These are phyloP conservation scores for Gomphus bonarii DNA, from an alignment of 1,284 basidiomycete species.

Conservation along the genomic window DNA sequence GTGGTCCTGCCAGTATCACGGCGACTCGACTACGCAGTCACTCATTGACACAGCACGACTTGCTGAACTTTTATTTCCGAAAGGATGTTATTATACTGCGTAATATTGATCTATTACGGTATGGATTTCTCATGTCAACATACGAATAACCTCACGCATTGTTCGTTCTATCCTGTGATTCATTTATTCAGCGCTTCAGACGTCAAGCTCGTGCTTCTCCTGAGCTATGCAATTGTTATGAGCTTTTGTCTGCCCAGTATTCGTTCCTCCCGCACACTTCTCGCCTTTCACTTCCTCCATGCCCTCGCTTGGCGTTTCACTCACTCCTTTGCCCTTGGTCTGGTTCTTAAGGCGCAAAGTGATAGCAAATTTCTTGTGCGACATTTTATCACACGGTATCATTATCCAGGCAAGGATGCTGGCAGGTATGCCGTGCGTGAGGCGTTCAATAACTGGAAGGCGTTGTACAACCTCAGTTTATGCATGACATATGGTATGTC, in stretches of 20 bases:
- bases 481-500: slow-evolving; percentile 87
- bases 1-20: slow-evolving; percentile 11
- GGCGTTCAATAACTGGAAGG: slow-evolving; percentile 93
- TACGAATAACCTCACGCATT: not conserved
- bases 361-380: slow-evolving; percentile 83
- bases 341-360: slow-evolving; percentile 77
- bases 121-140: slow-evolving; percentile 16
- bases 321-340: slow-evolving; percentile 84
- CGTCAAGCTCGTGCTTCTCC: slow-evolving; percentile 50
- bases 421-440: slow-evolving; percentile 74
- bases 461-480: slow-evolving; percentile 84
- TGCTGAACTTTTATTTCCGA: slow-evolving; percentile 85
- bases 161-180: slow-evolving; percentile 7
- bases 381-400: slow-evolving; percentile 89
- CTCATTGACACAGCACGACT: slow-evolving; percentile 70
- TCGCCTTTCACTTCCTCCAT: slow-evolving; percentile 70
- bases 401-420: slow-evolving; percentile 55
- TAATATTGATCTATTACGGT: slow-evolving; percentile 84
- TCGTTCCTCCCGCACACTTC: slow-evolving; percentile 30
- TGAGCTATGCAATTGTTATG: slow-evolving; percentile 43
- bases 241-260: slow-evolving; percentile 31
- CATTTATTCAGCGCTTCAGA: slow-evolving; percentile 44
- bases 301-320: slow-evolving; percentile 81
- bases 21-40: slow-evolving; percentile 15
- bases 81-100: slow-evolving; percentile 77